Conservation (phyloP, 2,329 filamentous ascomycete species). For the Colletotrichum viniferum region DNA sequence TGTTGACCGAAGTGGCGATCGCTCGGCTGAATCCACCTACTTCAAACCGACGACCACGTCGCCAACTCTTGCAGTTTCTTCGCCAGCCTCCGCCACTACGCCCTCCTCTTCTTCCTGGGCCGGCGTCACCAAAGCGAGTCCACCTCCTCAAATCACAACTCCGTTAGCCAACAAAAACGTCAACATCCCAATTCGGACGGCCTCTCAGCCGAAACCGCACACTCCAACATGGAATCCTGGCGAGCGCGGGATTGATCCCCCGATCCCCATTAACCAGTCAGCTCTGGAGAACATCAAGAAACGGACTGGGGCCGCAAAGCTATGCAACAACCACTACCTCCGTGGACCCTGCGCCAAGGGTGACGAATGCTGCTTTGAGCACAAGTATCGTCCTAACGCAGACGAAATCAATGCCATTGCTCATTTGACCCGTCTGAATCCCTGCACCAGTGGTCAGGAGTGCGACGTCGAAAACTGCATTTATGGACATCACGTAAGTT, state of each 20-base stretch:
- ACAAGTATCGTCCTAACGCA: conserved; percentile 55
- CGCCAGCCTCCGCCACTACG: conserved; percentile 25
- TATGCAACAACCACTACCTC: conserved; percentile 68
- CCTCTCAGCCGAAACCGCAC: conserved; percentile 24
- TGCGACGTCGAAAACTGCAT: conserved; percentile 64
- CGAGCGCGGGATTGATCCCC: conserved; percentile 57
- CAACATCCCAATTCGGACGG: conserved; percentile 16
- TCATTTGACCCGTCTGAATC: conserved; percentile 60
- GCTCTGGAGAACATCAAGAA: conserved; percentile 61
- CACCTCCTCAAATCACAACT: conserved; percentile 47
- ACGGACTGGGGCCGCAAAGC: conserved; percentile 57
- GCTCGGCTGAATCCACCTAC: conserved; percentile 6
- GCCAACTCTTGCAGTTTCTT: conserved; percentile 27
- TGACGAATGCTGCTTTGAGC: conserved; percentile 60
- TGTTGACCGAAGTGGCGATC: conserved; percentile 36
- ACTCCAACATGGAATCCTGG: conserved; percentile 56
- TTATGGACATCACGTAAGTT: conserved; percentile 65
- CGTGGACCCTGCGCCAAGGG: conserved; percentile 60
- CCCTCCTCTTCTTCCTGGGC: conserved; percentile 43
- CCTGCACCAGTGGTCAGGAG: conserved; percentile 61
- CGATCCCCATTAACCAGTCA: conserved; percentile 48
- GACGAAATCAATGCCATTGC: conserved; percentile 63
- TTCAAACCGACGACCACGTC: conserved; percentile 22
- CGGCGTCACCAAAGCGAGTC: conserved; percentile 43
- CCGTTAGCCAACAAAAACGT: conserved; percentile 40